Conservation (phyloP, 1,284 basidiomycete genomes). For the Cutaneotrichosporon mucoides region DNA sequence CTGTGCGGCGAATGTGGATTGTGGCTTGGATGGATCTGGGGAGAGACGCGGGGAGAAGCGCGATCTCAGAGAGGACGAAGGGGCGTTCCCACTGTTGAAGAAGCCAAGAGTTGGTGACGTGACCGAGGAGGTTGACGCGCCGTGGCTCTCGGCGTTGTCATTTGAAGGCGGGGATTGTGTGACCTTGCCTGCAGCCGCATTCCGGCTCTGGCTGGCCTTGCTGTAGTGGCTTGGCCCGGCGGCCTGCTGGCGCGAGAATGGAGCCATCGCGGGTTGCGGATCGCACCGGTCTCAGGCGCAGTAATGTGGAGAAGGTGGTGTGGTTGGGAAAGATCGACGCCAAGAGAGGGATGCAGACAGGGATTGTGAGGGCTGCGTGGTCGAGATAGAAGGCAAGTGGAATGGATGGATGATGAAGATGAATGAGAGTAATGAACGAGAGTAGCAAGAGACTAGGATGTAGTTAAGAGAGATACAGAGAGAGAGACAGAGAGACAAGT, state of each 20-base stretch:
- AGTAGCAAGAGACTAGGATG: too few species aligned
- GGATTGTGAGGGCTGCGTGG: too few species aligned
- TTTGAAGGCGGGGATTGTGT: neutral
- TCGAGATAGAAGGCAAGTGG: too few species aligned
- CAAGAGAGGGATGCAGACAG: too few species aligned
- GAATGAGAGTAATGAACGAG: too few species aligned
- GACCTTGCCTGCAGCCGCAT: neutral
- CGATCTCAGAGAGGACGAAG: neutral
- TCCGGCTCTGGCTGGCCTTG: neutral
- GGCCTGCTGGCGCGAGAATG: constrained; percentile 2
- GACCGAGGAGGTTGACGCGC: neutral
- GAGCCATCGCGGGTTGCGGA: neutral
- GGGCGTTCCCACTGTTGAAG: neutral
- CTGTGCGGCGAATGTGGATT: constrained; percentile 1
- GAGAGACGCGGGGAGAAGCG: neutral
- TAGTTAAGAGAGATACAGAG: too few species aligned
- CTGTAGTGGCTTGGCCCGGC: neutral
- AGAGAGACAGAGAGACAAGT: too few species aligned
- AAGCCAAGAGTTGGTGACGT: neutral
- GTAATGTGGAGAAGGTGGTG: neutral
- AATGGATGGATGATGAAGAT: too few species aligned
- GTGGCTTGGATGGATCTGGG: neutral
- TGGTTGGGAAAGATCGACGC: neutral
- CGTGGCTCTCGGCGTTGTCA: neutral
- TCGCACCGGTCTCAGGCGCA: neutral